Base-by-base conservation (phyloP, 2,329 filamentous ascomycete species). In the Keithomyces neogunnii region DNA sequence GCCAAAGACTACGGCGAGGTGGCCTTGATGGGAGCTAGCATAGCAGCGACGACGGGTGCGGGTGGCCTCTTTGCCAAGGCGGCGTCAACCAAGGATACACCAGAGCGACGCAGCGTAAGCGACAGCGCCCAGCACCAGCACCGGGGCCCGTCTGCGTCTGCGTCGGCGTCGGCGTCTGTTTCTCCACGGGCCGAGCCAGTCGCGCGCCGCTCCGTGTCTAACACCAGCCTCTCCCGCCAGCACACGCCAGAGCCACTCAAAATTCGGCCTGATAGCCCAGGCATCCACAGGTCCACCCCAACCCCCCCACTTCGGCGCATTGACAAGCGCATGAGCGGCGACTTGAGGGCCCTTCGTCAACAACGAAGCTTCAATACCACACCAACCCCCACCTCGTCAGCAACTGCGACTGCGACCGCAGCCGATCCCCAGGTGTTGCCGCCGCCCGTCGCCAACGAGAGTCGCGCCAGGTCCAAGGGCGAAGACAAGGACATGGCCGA, bases 391-490 rank as follows among this genome's bases (percentile, higher is more conserved):
- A 3, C 49, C n/a, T n/a, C 52, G 38, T 26, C 38, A 3, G 38
- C 38, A 2, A 3, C 38, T 19, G 38, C 38, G 38, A 26, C 13
- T 9, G 38, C 38, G n/a, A 19, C 38, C 8, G 38, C 38, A 5
- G 9, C 38, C 4, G 19, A 35, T 47, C 11, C 30, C 49, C 8
- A 32, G 47, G 19, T 30, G 33, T 47, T 52, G 46, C 55, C 65
- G 59, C 86, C 85, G 66, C 88, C 89, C 62, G 78, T 89, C 71
- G 87, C 85, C 70, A 90, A 92, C 74, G 89, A 90, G 78, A 87
- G 88, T 74, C 90, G 89, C 73, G 84, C 82, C 72, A 88, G 88
- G 68, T 74, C 85, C 66, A 44, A 46, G 45, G 49, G 40, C 50
- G 47, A 47, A 28, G 51, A 53, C 32, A 86, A 83, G 75, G 86